phyloP scores from a whole-genome alignment of 2,329 filamentous ascomycete genomes.

The Thyridium curvatum region DNA sequence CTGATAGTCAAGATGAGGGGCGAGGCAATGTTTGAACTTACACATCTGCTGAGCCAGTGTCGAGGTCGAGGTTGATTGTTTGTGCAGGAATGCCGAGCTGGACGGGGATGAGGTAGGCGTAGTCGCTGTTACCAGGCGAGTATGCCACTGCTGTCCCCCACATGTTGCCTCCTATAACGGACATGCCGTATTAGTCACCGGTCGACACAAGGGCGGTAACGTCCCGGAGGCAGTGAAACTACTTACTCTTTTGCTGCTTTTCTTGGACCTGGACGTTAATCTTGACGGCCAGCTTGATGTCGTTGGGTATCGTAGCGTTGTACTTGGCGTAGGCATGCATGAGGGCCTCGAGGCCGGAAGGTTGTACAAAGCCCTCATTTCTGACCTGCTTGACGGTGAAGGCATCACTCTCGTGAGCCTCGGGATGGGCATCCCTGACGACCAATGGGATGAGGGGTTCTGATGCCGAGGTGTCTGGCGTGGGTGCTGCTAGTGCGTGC shows the following conservation, averaged over 20 bases:
- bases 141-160: no score
- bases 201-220: slow-evolving; percentile 8
- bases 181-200: slow-evolving; percentile 7
- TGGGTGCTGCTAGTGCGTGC: no score
- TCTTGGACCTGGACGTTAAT: background rate
- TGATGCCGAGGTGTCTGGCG: no score
- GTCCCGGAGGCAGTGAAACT: slow-evolving; percentile 11
- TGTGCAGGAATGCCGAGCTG: slow-evolving; percentile 19
- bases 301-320: slow-evolving; percentile 18
- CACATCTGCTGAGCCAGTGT: slow-evolving; percentile 14
- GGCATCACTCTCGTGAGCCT: background rate
- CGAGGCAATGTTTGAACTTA: background rate
- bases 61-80: slow-evolving; percentile 4
- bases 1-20: background rate
- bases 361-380: background rate
- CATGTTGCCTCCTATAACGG: slow-evolving; percentile 4
- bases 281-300: slow-evolving; percentile 14
- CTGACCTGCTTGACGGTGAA: slow-evolving; percentile 1
- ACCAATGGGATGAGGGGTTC: no score
- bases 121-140: background rate
- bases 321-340: slow-evolving; percentile 25
- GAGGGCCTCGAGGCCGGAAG: slow-evolving; percentile 2
- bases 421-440: no score
- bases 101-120: slow-evolving; percentile 24
- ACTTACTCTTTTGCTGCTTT: no score